phyloP scores from a whole-genome alignment of 2,329 filamentous ascomycete species.

The Hypoxylon sp. region DNA sequence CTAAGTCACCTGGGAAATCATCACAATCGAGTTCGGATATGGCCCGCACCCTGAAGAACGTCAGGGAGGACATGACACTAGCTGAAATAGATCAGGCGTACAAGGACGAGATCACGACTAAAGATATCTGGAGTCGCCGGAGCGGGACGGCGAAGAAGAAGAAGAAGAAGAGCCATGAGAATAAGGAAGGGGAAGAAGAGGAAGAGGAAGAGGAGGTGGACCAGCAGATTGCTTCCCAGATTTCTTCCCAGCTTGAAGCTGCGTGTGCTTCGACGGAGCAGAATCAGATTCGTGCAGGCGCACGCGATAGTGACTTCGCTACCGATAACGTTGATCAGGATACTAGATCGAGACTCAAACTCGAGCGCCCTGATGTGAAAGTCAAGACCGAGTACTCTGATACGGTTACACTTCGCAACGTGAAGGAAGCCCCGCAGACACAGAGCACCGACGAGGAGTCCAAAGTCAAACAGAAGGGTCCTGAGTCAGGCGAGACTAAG shows the following conservation, averaged over 20 bases:
- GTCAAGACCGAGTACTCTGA: neutral
- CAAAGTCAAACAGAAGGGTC: neutral
- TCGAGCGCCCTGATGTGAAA: neutral
- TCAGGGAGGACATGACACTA: neutral
- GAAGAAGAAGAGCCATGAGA: conserved; percentile 4
- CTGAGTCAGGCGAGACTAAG: too few species aligned
- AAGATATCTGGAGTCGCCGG: neutral
- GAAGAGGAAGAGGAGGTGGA: neutral
- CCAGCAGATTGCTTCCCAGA: neutral
- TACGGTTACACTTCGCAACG: neutral
- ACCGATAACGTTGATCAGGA: neutral
- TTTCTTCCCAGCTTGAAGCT: neutral
- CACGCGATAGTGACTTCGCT: neutral
- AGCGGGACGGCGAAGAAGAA: neutral
- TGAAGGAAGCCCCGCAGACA: neutral
- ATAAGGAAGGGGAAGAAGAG: neutral
- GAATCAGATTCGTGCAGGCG: neutral
- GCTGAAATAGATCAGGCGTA: conserved; percentile 17
- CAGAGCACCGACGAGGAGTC: neutral
- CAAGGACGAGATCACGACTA: neutral
- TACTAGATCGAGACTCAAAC: neutral
- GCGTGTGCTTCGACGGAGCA: too few species aligned
- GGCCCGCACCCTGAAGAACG: neutral
- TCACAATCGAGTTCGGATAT: neutral
- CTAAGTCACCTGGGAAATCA: neutral